These are phyloP conservation scores for Adiantum capillusveneris DNA, from an alignment of 75 land plant species.

Conservation along the genomic window DNA sequence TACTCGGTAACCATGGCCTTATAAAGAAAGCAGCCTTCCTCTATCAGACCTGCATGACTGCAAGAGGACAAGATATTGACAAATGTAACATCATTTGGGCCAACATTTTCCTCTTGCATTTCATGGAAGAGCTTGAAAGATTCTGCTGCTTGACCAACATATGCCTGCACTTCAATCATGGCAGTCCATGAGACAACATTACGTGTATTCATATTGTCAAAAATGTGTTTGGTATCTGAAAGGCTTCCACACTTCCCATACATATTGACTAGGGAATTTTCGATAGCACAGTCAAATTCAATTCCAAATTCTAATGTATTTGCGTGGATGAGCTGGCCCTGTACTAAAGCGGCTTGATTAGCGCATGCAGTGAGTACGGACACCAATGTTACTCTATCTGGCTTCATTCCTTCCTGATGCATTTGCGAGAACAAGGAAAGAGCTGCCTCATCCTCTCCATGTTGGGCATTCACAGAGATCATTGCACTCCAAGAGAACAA, in stretches of 20 bases:
- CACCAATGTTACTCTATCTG: constrained; percentile 1
- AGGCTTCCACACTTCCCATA: constrained; percentile 4
- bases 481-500: constrained; percentile 13
- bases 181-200: constrained; percentile 2
- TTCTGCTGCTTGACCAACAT: neutral
- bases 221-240: neutral
- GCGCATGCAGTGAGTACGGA: neutral
- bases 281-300: neutral
- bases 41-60: constrained; percentile 8
- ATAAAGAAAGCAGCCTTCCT: neutral
- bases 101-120: constrained; percentile 1
- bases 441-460: constrained; percentile 12
- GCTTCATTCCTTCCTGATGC: constrained; percentile 9
- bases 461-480: constrained; percentile 12
- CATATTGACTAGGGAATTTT: constrained; percentile 3
- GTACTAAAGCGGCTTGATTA: neutral
- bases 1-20: neutral
- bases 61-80: neutral
- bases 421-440: constrained; percentile 8
- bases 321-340: neutral
- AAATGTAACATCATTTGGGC: constrained; percentile 3
- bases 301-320: neutral
- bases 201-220: neutral
- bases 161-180: constrained; percentile 1
- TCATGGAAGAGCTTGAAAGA: neutral